These are phyloP conservation scores for Phytophthora citrophthora DNA, from an alignment of 352 stramenopile genomes.

Conservation along the genomic window DNA sequence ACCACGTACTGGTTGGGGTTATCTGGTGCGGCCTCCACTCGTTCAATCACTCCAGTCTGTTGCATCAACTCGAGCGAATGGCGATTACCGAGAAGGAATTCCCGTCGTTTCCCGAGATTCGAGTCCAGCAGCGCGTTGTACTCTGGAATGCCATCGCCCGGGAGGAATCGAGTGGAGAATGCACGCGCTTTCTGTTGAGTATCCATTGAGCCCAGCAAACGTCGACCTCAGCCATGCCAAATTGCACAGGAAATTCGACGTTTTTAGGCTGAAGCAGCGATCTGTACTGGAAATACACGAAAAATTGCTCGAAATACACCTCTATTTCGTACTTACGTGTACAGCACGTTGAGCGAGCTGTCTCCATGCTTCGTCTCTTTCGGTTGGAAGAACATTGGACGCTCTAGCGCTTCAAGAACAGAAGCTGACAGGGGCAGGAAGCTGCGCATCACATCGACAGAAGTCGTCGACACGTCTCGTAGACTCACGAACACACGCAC, in stretches of 20 bases:
- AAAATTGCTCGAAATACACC: conserved; percentile 26
- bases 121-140: conserved; percentile 77
- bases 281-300: conserved; percentile 13
- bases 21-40: conserved; percentile 49
- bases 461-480: conserved; percentile 44
- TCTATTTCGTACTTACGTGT: conserved; percentile 64
- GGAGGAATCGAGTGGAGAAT: conserved; percentile 74
- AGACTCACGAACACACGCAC: conserved; percentile 69
- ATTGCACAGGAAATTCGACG: background rate
- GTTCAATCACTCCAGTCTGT: conserved; percentile 66
- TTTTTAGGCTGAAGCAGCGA: conserved; percentile 6
- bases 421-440: conserved; percentile 50
- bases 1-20: conserved; percentile 80
- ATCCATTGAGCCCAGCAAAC: conserved; percentile 20
- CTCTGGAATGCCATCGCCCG: conserved; percentile 67
- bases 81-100: conserved; percentile 70
- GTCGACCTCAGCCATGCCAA: conserved; percentile 19
- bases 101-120: conserved; percentile 64
- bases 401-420: conserved; percentile 42
- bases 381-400: conserved; percentile 43
- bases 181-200: conserved; percentile 17
- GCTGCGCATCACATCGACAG: conserved; percentile 50
- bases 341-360: conserved; percentile 48
- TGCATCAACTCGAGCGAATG: conserved; percentile 63
- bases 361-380: conserved; percentile 5